Conservation (phyloP, 805 yeast species). For the Ogataea methylovora region DNA sequence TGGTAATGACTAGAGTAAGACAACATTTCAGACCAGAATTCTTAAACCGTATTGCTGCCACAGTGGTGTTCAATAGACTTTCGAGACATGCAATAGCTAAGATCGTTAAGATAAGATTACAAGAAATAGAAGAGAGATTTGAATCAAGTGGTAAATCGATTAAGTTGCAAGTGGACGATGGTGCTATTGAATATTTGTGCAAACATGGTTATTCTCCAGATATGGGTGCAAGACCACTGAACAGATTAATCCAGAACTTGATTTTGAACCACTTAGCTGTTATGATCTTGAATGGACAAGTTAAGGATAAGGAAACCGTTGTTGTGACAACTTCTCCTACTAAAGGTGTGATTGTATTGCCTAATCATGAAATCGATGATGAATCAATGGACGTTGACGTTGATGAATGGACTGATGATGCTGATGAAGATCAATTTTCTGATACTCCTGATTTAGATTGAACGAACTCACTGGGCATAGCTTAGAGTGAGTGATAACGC, state of each 20-base stretch:
- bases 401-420: conserved; percentile 52
- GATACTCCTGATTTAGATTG: conserved; percentile 17
- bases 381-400: conserved; percentile 41
- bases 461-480: background rate
- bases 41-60: conserved; percentile 90
- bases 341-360: conserved; percentile 69
- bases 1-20: conserved; percentile 78
- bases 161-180: conserved; percentile 62
- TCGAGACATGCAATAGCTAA: conserved; percentile 87
- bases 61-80: conserved; percentile 86
- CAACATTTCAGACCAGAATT: conserved; percentile 96
- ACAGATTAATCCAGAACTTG: conserved; percentile 84
- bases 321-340: conserved; percentile 42
- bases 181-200: conserved; percentile 76
- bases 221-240: conserved; percentile 95
- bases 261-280: conserved; percentile 84
- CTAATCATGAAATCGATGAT: conserved; percentile 70
- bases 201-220: conserved; percentile 85
- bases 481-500: background rate
- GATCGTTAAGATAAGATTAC: conserved; percentile 80
- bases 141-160: conserved; percentile 76
- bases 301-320: conserved; percentile 84
- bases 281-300: conserved; percentile 79
- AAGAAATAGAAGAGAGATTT: conserved; percentile 82
- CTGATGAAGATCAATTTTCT: conserved; percentile 46